A percentile compares a stretch with the other conserved stretches of the same genome.
Conservation (phyloP, 768 basidiomycete genomes). For the Leccinellum luteum region DNA sequence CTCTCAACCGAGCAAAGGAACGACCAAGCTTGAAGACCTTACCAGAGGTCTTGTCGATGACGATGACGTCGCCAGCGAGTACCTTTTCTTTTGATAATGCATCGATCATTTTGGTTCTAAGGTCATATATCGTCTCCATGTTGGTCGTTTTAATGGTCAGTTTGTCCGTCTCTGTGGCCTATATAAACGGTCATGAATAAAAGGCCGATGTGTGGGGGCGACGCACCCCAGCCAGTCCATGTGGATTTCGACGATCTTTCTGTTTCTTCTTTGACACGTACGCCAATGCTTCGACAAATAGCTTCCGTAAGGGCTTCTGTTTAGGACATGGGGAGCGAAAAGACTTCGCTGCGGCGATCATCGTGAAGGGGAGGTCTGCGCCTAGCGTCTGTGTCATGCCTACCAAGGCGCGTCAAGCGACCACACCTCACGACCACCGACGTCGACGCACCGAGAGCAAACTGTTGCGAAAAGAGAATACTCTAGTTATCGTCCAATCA, state of each 20-base stretch:
- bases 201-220: not conserved
- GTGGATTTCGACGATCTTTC: conserved; percentile 98
- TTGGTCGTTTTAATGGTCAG: conserved; percentile 97
- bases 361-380: conserved; percentile 93
- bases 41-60: conserved; percentile 96
- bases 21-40: conserved; percentile 95
- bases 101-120: conserved; percentile 99
- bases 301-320: conserved; percentile 98
- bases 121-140: conserved; percentile 99
- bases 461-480: too few relatives aligned
- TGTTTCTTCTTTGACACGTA: conserved; percentile 95
- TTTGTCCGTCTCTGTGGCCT: conserved; percentile 98
- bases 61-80: conserved; percentile 88
- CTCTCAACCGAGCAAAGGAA: conserved; percentile 94
- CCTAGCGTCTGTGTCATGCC: conserved; percentile 97
- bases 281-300: conserved; percentile 93
- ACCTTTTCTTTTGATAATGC: conserved; percentile 97
- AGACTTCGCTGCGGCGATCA: conserved; percentile 98
- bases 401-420: conserved; percentile 25
- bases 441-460: conserved; percentile 69
- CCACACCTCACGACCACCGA: not conserved
- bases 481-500: too few relatives aligned
- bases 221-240: conserved; percentile 94
- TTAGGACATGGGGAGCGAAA: conserved; percentile 97
- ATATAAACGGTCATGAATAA: not conserved